Evolutionary conservation across 2,329 filamentous ascomycete genomes (phyloP), one percentile per base, ranked within the genome.

Genomic region (Alternaria sp.): DNA sequence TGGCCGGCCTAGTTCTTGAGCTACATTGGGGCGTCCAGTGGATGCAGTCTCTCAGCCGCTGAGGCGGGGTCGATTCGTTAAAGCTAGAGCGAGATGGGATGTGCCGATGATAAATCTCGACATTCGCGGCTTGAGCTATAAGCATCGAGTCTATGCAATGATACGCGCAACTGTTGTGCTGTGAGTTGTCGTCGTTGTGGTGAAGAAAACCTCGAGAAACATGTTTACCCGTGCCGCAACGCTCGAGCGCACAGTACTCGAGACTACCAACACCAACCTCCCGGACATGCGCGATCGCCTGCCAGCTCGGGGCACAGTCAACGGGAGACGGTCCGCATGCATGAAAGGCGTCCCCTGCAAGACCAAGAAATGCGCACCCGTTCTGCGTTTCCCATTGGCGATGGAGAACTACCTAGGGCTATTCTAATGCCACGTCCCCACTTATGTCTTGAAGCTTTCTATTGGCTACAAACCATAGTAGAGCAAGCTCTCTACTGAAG

Each of bases 41-140:
- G 70, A 56, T 71, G 70, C 61, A 61, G 62, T 66, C 64, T 61
- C 64, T 61, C 72, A 79, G 66, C 69, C 76, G 77, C 77, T 72
- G 72, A 62, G 68, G 74, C 69, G 76, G 76, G 76, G 75, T 68
- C 65, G 65, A 58, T 21, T 55, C 50, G 59, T 56, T 52, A 26
- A 54, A 59, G 57, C 70, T 69, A 70, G 50, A 9, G 54, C 60
- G 11, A 23, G 21, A 59, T 52, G 45, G 58, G 61, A 23, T 40
- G 15, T 17, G n/a, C 49, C 46, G 21, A 44, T 51, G 44, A 57
- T 50, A 62, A 64, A 52, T 67, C 61, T 59, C 52, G 30, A 53
- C 43, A 57, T 30, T 15, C 50, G 40, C 50, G 49, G 56, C 26
- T 58, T 52, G 19, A 51, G 43, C 17, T 21, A 15, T 52, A 13